Base-by-base conservation (phyloP, 2,329 filamentous ascomycete species). In the Alternaria triticimaculans region DNA sequence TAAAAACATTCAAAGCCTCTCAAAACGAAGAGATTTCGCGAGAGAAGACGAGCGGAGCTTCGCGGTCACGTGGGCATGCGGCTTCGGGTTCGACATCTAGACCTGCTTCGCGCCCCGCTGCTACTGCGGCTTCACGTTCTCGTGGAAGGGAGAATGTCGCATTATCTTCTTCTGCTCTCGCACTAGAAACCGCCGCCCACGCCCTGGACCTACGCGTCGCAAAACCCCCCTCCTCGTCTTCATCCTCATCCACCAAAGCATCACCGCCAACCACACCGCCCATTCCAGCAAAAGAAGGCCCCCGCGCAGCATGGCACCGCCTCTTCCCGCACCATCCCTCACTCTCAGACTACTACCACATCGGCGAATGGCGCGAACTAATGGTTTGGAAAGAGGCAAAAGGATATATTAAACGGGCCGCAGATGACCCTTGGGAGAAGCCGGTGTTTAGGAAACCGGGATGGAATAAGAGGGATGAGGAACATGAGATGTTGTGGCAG, bases 151-250 rank as follows among this genome's bases (percentile, higher is more conserved):
- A 37, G 1, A 37, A n/a, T 8, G 33, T 1, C 0, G 7, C 4
- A 3, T 8, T n/a, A 2, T 37, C 33, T 0, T 5, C 33, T 1
- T 41, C 37, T 3, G 37, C 37, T 9, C n/a, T 11, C 8, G 37
- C 37, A 1, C 37, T 41, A 18, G 37, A 41, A 41, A 41, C n/a
- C 37, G 37, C 37, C 1, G 15, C 37, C 37, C 37, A 15, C 37
- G 18, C 8, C 0, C 15, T 41, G 0, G 15, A 2, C 0, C 0
- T 1, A 2, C 33, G 33, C 15, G 1, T 15, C 15, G 7, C 2
- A n/a, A n/a, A n/a, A n/a, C n/a, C n/a, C 0, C 4, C 33, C 33
- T n/a, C 33, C 15, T 5, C 33, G 4, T 37, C 14, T 7, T 18
- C 37, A 5, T 41, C 37, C 33, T 9, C 33, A n/a, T 10, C 33